phyloP scores from a whole-genome alignment of 2,329 filamentous ascomycete species.

The Clonostachys byssicola region DNA sequence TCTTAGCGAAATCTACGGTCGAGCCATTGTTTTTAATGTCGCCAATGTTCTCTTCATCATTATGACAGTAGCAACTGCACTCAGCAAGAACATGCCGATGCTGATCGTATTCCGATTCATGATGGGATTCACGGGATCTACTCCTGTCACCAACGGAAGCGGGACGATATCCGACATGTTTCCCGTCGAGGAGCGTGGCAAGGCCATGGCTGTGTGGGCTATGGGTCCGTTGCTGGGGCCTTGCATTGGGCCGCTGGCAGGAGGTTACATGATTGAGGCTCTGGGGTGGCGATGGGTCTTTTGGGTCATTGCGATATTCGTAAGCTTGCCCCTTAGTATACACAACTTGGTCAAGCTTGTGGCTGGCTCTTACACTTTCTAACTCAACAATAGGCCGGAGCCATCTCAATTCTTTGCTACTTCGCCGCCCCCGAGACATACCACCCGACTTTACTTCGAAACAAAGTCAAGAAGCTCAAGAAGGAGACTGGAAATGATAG shows the following conservation, averaged over 20 bases:
- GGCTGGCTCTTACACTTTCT: not conserved
- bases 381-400: conserved; percentile 12
- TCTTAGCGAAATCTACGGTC: conserved; percentile 42
- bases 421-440: conserved; percentile 29
- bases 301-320: conserved; percentile 56
- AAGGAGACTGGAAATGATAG: conserved; percentile 25
- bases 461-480: conserved; percentile 27
- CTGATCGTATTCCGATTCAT: conserved; percentile 46
- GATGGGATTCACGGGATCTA: conserved; percentile 46
- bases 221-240: conserved; percentile 43
- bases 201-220: conserved; percentile 50
- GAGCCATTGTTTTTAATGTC: conserved; percentile 34
- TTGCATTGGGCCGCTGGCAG: conserved; percentile 30
- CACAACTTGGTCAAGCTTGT: not conserved
- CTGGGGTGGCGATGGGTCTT: conserved; percentile 60
- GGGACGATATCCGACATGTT: conserved; percentile 37
- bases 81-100: conserved; percentile 27
- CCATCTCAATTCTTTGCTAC: conserved; percentile 21
- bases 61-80: conserved; percentile 30
- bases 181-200: conserved; percentile 22
- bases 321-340: not conserved
- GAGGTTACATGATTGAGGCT: conserved; percentile 58
- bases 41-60: conserved; percentile 30
- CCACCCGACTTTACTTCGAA: conserved; percentile 24
- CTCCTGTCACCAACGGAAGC: conserved; percentile 48